Percentiles rank a stretch among this genome's conserved stretches.
phyloP scores from a whole-genome alignment of 306 rosid species.

The Pyrus pyrifolia region DNA sequence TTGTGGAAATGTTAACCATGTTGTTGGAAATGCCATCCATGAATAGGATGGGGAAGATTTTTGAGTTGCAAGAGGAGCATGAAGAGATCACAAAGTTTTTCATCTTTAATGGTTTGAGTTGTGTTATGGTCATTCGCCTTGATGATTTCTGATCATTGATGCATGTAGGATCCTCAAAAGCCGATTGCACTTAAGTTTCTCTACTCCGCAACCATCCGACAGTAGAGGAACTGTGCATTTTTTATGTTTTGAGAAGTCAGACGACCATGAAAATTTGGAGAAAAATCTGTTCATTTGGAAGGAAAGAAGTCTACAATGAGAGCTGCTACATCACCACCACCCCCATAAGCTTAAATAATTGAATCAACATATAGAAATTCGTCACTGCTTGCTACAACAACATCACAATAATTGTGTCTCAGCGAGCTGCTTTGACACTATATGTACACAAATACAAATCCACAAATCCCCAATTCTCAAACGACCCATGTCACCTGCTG shows the following conservation, averaged over 20 bases:
- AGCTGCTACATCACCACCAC: not conserved
- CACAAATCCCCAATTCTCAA: slow-evolving; percentile 13
- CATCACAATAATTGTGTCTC: slow-evolving; percentile 40
- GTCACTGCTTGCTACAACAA: slow-evolving; percentile 7
- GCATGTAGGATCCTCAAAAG: too few relatives aligned
- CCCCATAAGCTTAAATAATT: slow-evolving; percentile 3
- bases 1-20: too few relatives aligned
- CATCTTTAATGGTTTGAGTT: not conserved
- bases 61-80: too few relatives aligned
- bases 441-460: slow-evolving; percentile 50
- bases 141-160: too few relatives aligned
- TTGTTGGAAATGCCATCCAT: too few relatives aligned
- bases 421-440: slow-evolving; percentile 80
- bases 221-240: not conserved
- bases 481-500: slow-evolving; percentile 23
- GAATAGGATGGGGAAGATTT: too few relatives aligned
- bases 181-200: not conserved
- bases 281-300: not conserved
- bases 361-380: slow-evolving; percentile 17
- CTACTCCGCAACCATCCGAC: not conserved
- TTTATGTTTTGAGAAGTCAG: not conserved
- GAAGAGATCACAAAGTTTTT: too few relatives aligned
- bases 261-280: not conserved
- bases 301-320: not conserved
- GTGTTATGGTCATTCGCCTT: too few relatives aligned